Conservation (phyloP, 176 grass and related monocot genomes). For the Ensete glaucum region DNA sequence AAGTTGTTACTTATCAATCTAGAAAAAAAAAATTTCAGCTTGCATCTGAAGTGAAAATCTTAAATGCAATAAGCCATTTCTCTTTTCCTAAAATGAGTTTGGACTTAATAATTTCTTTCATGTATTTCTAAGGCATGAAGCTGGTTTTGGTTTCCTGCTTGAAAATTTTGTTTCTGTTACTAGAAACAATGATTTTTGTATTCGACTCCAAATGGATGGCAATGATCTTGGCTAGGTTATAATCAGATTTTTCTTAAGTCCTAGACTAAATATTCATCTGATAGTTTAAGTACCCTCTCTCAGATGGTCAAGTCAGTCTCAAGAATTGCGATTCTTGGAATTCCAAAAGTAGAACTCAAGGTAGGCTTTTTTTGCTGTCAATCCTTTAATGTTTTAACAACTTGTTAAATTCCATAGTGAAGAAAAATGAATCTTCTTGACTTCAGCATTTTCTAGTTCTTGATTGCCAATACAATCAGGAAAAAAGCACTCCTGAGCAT, state of each 20-base stretch:
- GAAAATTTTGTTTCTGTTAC: neutral
- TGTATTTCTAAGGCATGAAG: neutral
- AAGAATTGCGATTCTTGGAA: slow-evolving; percentile 82
- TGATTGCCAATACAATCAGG: neutral
- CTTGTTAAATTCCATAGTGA: neutral
- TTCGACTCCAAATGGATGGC: neutral
- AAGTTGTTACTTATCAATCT: neutral
- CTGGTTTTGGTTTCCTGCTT: neutral
- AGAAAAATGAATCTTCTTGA: slow-evolving; percentile 21
- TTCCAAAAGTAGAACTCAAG: slow-evolving; percentile 36
- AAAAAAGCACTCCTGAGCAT: neutral
- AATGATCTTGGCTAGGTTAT: slow-evolving; percentile 34
- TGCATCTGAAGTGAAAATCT: neutral
- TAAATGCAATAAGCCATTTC: neutral
- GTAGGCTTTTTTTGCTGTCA: slow-evolving; percentile 17
- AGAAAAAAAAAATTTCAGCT: neutral
- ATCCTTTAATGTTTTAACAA: neutral
- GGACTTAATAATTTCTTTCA: neutral
- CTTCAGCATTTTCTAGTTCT: neutral
- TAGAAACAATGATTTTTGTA: neutral
- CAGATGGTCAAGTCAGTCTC: slow-evolving; percentile 49
- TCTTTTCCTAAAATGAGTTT: neutral
- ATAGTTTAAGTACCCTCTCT: slow-evolving; percentile 26
- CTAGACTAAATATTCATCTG: slow-evolving; percentile 27
- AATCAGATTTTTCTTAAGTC: slow-evolving; percentile 39